Evolutionary conservation across 2,329 filamentous ascomycete genomes (phyloP), one percentile per base, ranked within the genome.

Genomic region (Exophiala oligosperma): DNA sequence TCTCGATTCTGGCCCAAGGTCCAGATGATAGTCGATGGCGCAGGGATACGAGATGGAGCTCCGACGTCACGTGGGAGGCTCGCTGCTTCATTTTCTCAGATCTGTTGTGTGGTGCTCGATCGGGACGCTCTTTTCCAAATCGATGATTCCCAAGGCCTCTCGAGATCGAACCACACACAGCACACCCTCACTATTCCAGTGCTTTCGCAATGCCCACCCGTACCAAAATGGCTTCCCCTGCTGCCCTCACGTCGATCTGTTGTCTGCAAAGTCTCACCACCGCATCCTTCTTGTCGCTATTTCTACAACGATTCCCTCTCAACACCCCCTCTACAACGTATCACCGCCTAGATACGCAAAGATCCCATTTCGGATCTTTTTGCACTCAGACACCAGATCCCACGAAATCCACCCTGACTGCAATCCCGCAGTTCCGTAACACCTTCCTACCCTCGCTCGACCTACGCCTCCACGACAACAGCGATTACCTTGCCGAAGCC

Each of bases 111-210:
- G 48, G 26, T 23, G 54, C 21, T 56, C 61, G 61, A 63, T 63
- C 61, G 57, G 32, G 26, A 52, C 46, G 37, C 54, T 48, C 46
- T 50, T 51, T 59, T 53, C 51, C n/a, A 26, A 23, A 49, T 8
- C 47, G n/a, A 3, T 11, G 14, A 26, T 14, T 24, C 54, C 38
- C 43, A 56, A 59, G 54, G 61, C 52, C 7, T 56, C 48, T 56
- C n/a, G 28, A 49, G 58, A 63, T 63, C 61, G 61, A 48, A 44
- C 58, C 61, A 63, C 58, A 63, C 58, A 61, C 44, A 59, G 59
- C 58, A 61, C 44, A 57, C 29, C 24, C 48, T 32, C 50, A 23
- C 26, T 32, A n/a, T 38, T 50, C 51, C 48, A 41, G 17, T 32
- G 8, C 23, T 17, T 11, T n/a, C 49, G 21, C 35, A 32, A 47